Evolutionary conservation across 768 basidiomycete genomes (phyloP).

Genomic region (Rhizopogon sp.): DNA sequence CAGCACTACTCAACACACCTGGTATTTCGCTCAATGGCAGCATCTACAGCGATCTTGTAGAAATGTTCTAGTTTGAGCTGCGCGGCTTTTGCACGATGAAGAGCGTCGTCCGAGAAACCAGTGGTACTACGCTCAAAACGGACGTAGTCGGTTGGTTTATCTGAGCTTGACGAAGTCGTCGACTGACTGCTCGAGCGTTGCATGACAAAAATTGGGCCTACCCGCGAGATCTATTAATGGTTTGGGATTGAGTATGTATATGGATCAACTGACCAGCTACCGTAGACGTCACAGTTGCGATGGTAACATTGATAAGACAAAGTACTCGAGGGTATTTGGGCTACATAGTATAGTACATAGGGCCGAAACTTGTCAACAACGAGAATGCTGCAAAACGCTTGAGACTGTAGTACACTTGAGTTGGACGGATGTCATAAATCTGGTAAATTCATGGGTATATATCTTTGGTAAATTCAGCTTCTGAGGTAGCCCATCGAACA

Average conservation of each 20-base stretch:
- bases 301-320: neutral
- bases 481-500: constrained; percentile 20
- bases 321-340: neutral
- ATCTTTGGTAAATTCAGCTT: constrained; percentile 1
- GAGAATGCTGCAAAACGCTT: neutral
- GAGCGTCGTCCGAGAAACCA: constrained; percentile 75
- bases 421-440: too few species aligned
- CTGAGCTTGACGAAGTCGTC: constrained; percentile 18
- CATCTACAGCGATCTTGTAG: constrained; percentile 95
- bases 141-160: constrained; percentile 68
- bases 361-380: neutral
- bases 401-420: neutral
- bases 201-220: constrained; percentile 9
- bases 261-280: neutral
- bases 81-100: constrained; percentile 82
- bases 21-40: constrained; percentile 89
- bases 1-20: constrained; percentile 45
- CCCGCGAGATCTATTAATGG: neutral
- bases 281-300: neutral
- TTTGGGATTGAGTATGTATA: neutral
- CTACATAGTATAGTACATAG: neutral
- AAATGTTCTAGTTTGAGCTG: constrained; percentile 95
- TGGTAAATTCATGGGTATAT: neutral
- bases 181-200: constrained; percentile 27
- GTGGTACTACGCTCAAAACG: constrained; percentile 82